phyloP scores from a whole-genome alignment of 1,284 basidiomycete species.

The Heterobasidion occidentale region DNA sequence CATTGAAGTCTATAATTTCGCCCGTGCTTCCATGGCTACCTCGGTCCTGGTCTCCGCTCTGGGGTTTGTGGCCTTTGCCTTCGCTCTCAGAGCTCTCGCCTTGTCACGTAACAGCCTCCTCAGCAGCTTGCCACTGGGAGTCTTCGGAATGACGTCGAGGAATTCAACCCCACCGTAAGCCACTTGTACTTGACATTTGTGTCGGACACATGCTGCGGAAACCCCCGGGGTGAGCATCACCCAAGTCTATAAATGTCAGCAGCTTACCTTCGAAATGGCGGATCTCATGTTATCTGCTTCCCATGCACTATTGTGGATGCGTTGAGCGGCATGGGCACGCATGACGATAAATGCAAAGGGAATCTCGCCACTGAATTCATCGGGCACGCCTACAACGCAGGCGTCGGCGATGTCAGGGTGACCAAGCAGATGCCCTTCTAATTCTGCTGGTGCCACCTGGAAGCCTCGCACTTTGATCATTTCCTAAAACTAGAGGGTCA shows the following conservation, averaged over 20 bases:
- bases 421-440: slow-evolving; percentile 55
- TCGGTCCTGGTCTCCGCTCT: neutral
- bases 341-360: slow-evolving; percentile 68
- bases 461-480: slow-evolving; percentile 62
- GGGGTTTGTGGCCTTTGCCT: neutral
- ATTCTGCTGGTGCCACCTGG: slow-evolving; percentile 39
- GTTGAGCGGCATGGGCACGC: slow-evolving; percentile 16
- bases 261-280: slow-evolving; percentile 37
- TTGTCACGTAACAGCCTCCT: slow-evolving; percentile 47
- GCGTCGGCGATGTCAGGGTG: slow-evolving; percentile 64
- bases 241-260: slow-evolving; percentile 1
- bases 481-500: slow-evolving; percentile 29
- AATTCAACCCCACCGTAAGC: slow-evolving; percentile 60
- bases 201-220: slow-evolving; percentile 55
- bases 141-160: slow-evolving; percentile 63
- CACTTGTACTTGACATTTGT: slow-evolving; percentile 67
- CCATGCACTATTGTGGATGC: slow-evolving; percentile 20
- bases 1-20: neutral
- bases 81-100: slow-evolving; percentile 21
- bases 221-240: neutral
- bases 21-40: neutral
- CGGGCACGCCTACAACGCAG: slow-evolving; percentile 69
- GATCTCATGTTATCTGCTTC: slow-evolving; percentile 34
- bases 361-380: slow-evolving; percentile 75
- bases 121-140: slow-evolving; percentile 62